These are phyloP conservation scores for Cymbidium sinense DNA, from an alignment of 106 monocot genomes.

Conservation along the genomic window DNA sequence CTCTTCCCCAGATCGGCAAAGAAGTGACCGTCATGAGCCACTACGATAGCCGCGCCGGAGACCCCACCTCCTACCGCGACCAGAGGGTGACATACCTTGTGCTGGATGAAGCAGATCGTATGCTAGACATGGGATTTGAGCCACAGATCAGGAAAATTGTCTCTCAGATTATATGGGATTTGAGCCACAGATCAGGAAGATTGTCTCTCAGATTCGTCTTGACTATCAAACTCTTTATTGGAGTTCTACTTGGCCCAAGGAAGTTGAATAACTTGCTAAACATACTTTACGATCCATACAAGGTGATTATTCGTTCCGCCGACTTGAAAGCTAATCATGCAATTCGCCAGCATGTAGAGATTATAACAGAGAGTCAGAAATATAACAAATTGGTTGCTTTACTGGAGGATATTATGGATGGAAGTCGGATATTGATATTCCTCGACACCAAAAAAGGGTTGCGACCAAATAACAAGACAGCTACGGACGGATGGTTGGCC, in stretches of 20 bases:
- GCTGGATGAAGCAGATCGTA: no score
- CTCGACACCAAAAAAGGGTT: slow-evolving; percentile 96
- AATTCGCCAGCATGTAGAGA: slow-evolving; percentile 90
- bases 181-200: no score
- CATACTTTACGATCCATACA: slow-evolving; percentile 84
- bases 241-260: slow-evolving; percentile 99
- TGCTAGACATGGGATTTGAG: no score
- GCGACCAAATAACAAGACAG: slow-evolving; percentile 89
- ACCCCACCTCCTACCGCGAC: no score
- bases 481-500: slow-evolving; percentile 93
- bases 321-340: slow-evolving; percentile 99
- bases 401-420: slow-evolving; percentile 97
- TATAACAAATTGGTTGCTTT: slow-evolving; percentile 96
- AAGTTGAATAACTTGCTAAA: slow-evolving; percentile 90
- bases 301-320: slow-evolving; percentile 88
- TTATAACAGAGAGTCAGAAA: slow-evolving; percentile 92
- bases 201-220: slow-evolving; percentile 83
- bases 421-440: slow-evolving; percentile 86
- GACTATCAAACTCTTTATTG: slow-evolving; percentile 97
- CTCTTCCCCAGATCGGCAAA: no score
- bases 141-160: no score
- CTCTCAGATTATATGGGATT: no score
- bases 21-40: no score
- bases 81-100: no score
- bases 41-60: no score